Percentiles rank a stretch among this genome's conserved stretches.
These are phyloP conservation scores for Cinchona pubescens DNA, from an alignment of 257 asterid species.

Conservation along the genomic window DNA sequence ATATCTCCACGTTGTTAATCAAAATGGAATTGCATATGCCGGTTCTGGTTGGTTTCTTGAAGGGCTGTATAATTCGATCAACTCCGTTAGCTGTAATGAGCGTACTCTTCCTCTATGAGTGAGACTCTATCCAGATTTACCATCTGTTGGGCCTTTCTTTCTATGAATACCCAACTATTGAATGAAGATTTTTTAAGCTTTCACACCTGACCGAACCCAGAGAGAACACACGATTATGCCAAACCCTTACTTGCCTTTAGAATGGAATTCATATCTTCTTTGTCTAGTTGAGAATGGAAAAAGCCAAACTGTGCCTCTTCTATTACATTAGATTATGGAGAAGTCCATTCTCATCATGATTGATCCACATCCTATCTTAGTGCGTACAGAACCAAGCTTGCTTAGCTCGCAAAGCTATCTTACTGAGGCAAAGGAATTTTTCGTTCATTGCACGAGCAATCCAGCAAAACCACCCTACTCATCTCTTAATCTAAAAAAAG, in stretches of 20 bases:
- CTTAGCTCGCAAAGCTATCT: neutral
- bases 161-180: too few relatives aligned
- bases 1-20: constrained; percentile 17
- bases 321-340: constrained; percentile 3
- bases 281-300: neutral
- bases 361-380: neutral
- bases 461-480: too few relatives aligned
- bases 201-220: neutral
- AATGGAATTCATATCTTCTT: constrained; percentile 9
- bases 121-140: too few relatives aligned
- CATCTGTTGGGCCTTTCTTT: too few relatives aligned
- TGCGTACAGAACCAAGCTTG: constrained; percentile 1
- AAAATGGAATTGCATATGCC: constrained; percentile 18
- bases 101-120: too few relatives aligned
- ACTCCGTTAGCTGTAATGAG: too few relatives aligned
- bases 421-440: neutral
- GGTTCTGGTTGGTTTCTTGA: constrained; percentile 20
- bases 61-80: constrained; percentile 15
- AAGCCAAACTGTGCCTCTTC: constrained; percentile 3
- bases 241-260: neutral
- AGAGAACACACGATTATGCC: neutral
- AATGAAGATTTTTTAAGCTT: too few relatives aligned
- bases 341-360: constrained; percentile 11
- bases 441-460: neutral
- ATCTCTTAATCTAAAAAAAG: too few relatives aligned